Conservation (phyloP, 164 flowering plant genomes). For the Houttuynia cordata region DNA sequence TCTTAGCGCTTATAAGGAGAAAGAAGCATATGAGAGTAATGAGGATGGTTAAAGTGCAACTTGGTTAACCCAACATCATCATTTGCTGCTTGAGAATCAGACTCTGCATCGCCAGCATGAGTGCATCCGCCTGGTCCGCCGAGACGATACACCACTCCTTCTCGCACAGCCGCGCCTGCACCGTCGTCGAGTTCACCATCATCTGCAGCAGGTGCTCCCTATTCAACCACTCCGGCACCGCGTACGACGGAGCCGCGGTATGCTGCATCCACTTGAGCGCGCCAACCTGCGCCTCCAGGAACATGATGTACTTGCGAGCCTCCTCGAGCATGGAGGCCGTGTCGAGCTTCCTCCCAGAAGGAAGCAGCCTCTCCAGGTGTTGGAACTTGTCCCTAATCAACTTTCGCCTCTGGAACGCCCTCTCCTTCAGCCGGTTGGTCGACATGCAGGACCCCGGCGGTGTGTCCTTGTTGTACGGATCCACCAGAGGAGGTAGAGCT, state of each 20-base stretch:
- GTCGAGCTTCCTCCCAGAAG: constrained; percentile 51
- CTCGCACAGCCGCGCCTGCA: constrained; percentile 37
- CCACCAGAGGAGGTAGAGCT: neutral
- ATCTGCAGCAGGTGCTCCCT: constrained; percentile 51
- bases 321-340: constrained; percentile 56
- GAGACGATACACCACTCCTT: constrained; percentile 41
- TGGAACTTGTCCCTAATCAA: neutral
- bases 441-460: neutral
- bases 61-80: neutral
- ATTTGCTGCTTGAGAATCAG: neutral
- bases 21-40: no score
- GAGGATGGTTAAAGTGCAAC: no score
- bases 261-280: constrained; percentile 54
- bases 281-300: constrained; percentile 51
- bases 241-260: neutral
- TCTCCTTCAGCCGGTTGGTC: neutral
- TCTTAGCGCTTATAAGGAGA: no score
- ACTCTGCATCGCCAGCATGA: constrained; percentile 3
- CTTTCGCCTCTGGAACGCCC: neutral
- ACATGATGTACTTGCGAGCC: constrained; percentile 56
- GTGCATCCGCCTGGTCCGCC: constrained; percentile 31
- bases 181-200: constrained; percentile 45
- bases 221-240: constrained; percentile 26
- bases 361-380: constrained; percentile 44
- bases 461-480: neutral